Evolutionary conservation across 345 rosid species (phyloP).

Genomic region (Punica granatum): DNA sequence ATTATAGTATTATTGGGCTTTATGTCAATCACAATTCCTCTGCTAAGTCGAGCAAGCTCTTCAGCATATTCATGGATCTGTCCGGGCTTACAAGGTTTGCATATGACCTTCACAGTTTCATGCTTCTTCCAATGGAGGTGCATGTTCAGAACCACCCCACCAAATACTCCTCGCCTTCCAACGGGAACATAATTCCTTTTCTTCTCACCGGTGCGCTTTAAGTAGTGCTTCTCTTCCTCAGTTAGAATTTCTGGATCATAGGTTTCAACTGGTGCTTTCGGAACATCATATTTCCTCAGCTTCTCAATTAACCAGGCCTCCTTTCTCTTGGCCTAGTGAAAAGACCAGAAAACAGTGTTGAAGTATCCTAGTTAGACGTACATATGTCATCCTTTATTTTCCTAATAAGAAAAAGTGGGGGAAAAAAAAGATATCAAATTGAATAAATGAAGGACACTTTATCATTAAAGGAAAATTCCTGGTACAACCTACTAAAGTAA

Average conservation of each 20-base stretch:
- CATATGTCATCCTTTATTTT: no score
- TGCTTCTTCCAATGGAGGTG: slow-evolving; percentile 98
- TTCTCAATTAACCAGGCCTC: slow-evolving; percentile 92
- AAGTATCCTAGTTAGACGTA: background rate
- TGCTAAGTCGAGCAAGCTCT: slow-evolving; percentile 74
- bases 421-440: no score
- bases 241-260: slow-evolving; percentile 83
- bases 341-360: background rate
- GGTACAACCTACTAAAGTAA: no score
- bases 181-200: slow-evolving; percentile 74
- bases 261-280: slow-evolving; percentile 43
- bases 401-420: no score
- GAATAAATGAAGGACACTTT: no score
- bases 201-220: slow-evolving; percentile 88
- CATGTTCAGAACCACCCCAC: slow-evolving; percentile 92
- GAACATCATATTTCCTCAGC: slow-evolving; percentile 62
- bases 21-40: slow-evolving; percentile 76
- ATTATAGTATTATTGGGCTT: slow-evolving; percentile 61
- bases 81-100: slow-evolving; percentile 83
- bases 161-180: slow-evolving; percentile 93
- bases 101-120: slow-evolving; percentile 83
- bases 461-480: no score
- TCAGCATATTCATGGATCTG: slow-evolving; percentile 77
- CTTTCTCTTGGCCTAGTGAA: slow-evolving; percentile 70
- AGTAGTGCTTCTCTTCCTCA: slow-evolving; percentile 86